Evolutionary conservation across 805 yeast genomes (phyloP), one percentile per base, ranked within the genome.

Genomic region (Metschnikowia santaceciliae): DNA sequence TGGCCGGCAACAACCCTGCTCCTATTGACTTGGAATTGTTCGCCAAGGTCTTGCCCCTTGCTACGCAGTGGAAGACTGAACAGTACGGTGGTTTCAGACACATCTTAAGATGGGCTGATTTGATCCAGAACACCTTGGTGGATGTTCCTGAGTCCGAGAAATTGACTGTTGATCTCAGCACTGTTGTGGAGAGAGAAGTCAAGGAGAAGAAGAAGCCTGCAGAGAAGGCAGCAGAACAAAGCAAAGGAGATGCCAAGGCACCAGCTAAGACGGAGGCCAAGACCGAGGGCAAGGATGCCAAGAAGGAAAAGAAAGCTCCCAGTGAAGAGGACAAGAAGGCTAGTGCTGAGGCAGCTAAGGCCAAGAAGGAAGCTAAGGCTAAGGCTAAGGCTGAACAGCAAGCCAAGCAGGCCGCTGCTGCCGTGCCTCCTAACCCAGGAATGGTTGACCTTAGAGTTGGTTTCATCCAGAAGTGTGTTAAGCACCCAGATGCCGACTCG

Each of bases 401-500:
- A 43, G 79, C 80, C 52, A 74, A 78, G 63, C 68, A 68, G 45
- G 76, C 75, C 38, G 75, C 78, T 52, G 76, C 84, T 47, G 80
- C 75, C 52, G 84, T 77, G 33, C 86, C 88, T 49, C 85, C 92
- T 60, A 77, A 76, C 61, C 97, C 98, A 51, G 81, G 96, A 17
- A 75, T 84, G 78, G 83, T 94, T 66, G 97, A 91, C 67, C 83
- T 94, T 72, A 83, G 96, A 67, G 97, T 94, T 55, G 99, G 99
- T 48, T 90, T 85, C 78, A 94, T 94, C 65, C 90, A 92, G 75
- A 94, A 95, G 76, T 97, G 97, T 48, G 78, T 88, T 65, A 89
- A 88, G 70, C 99, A 94, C 75, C 99, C 99, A 56, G 92, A 94
- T 69, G 99, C 99, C 34, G 99, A 94, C 72, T 80, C 96, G 1